Evolutionary conservation across 2,329 filamentous ascomycete genomes (phyloP), one percentile per base, ranked within the genome.

Genomic region (Scorias spongiosa): DNA sequence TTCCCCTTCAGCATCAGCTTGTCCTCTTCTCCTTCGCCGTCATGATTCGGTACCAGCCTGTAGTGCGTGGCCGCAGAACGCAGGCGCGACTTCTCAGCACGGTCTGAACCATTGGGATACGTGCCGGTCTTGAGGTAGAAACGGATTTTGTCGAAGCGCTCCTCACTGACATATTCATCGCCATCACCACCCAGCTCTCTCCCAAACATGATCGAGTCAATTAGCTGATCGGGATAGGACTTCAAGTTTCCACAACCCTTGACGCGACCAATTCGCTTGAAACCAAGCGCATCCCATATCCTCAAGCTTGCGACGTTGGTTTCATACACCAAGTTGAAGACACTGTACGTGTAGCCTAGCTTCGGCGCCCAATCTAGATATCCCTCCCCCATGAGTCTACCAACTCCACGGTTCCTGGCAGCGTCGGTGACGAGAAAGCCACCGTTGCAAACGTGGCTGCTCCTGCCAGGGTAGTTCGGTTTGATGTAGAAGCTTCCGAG

Each of bases 81-180:
- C 45, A 98, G 77, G 54, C 89, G 83, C 66, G 82, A 89, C 75
- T 96, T 96, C 65, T 96, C 91, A 45, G 88, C 88, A 46, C 89
- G 78, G 69, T 95, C 87, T 59, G 89, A 88, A 49, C 88, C 89
- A 56, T 81, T 80, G 47, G 91, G 91, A 63, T 98, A 96, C 63
- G 88, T 86, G 58, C 81, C 82, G 63, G 88, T 86, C 66, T 93
- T 93, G 59, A 96, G 78, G 66, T 96, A 96, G 70, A 84, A 96
- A 58, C 88, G 83, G 62, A 96, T 96, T 72, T 95, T 95, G 71
- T 95, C 89, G 70, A 96, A 96, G 54, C 91, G 84, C 68, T 95
- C 88, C 70, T 95, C 88, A 63, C 82, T 88, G 56, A 89, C 81
- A 61, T 84, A 80, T 62, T 91, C 84, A 60, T 91, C 85, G 55